Base-by-base conservation (phyloP, 2,329 filamentous ascomycete genomes). In the Ceratocystiopsis brevicomis region DNA sequence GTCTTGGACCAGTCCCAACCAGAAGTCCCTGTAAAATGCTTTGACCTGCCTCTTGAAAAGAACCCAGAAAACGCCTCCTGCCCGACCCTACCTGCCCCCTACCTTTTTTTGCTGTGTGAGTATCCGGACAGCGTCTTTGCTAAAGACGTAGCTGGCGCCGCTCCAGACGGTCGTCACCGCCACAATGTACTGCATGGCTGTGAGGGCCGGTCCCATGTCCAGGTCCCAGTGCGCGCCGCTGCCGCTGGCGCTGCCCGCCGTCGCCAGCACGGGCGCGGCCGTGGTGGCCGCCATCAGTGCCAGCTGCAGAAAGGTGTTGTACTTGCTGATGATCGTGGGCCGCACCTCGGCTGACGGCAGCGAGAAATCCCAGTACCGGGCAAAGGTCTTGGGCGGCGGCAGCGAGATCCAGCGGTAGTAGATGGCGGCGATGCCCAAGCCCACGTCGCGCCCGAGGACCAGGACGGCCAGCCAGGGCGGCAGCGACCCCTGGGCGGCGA, bases 361-460 rank as follows among this genome's bases (percentile, higher is more conserved):
- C 3, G 82, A 88, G 57, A 98, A 96, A 61, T 98, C 90, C 90
- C 90, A 98, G 61, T 96, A 98, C 16, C 90, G 69, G 16, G 72
- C 63, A 60, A 95, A 83, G 0, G 90, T 96, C 63, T 96, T 96
- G 2, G 90, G 90, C 0, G 83, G 78, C 0, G 90, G 90, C 6
- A 98, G 70, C 2, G 84, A 92, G 51, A 95, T 92, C 73, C 85
- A 96, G 49, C 90, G 80, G 60, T 90, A 96, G 65, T 95, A 96
- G 52, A 98, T 78, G 19, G 90, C 90, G 2, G 86, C 76, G 18
- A 94, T 69, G 21, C 73, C 86, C 5, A 98, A 71, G 17, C 78
- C 83, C 37, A 82, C 73, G 54, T 98, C 90, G 38, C 90, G 76
- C 25, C 87, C 87, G 4, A 98, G 73, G 48, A 98, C 94, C 41